A percentile compares a stretch with the other conserved stretches of the same genome.
Conservation (phyloP, 2,329 filamentous ascomycete species). For the Eutypella sp. region DNA sequence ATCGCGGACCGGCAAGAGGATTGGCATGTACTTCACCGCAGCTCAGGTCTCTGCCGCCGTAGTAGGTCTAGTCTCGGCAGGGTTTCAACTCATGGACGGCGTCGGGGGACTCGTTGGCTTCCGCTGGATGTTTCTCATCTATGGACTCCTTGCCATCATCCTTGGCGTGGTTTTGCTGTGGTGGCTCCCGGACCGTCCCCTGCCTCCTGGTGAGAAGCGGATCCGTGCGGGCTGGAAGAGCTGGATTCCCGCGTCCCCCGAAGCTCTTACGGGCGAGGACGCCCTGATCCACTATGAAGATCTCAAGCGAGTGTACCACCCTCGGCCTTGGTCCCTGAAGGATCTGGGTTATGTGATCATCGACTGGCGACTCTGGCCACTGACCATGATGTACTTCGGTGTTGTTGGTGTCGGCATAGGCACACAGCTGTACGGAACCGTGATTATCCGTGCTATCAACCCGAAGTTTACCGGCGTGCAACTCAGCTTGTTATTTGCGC, state of each 20-base stretch:
- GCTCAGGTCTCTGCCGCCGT: conserved; percentile 85
- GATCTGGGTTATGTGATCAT: conserved; percentile 68
- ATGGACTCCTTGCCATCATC: conserved; percentile 68
- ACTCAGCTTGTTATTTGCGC: conserved; percentile 78
- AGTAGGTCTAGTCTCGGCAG: conserved; percentile 82
- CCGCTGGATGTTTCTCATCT: conserved; percentile 90
- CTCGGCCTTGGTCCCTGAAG: conserved; percentile 64
- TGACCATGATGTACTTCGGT: conserved; percentile 89
- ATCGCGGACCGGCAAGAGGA: conserved; percentile 77
- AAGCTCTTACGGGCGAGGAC: conserved; percentile 72
- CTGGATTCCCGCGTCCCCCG: conserved; percentile 64
- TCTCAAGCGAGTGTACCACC: conserved; percentile 73
- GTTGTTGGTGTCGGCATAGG: conserved; percentile 91
- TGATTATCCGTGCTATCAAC: conserved; percentile 79
- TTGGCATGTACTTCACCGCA: conserved; percentile 85
- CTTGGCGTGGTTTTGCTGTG: conserved; percentile 72
- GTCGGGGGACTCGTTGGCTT: conserved; percentile 71
- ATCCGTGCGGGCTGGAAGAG: conserved; percentile 47
- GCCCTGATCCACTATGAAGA: conserved; percentile 79
- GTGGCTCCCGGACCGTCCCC: conserved; percentile 85
- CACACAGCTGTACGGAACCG: conserved; percentile 79
- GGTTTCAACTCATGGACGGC: conserved; percentile 89
- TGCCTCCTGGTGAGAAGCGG: conserved; percentile 62
- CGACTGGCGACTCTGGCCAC: conserved; percentile 85
- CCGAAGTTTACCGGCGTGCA: conserved; percentile 66